Evolutionary conservation across 2,329 filamentous ascomycete genomes (phyloP).

Genomic region (Aureobasidium sp.): DNA sequence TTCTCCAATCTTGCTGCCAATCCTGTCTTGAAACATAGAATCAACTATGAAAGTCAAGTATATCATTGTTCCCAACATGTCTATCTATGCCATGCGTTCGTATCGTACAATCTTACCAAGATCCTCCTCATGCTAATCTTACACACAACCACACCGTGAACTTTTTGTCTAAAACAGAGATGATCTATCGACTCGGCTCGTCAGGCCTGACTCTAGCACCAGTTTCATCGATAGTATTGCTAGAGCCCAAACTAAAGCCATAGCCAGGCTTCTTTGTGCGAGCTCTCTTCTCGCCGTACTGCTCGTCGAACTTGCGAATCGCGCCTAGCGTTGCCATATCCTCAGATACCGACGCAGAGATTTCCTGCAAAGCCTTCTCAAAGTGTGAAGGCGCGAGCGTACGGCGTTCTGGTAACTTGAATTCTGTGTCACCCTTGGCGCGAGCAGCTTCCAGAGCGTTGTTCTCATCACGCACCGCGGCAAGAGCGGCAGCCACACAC

Average conservation of each 20-base stretch:
- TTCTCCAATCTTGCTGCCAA: neutral
- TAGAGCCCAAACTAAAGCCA: slow-evolving; percentile 27
- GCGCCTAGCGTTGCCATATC: slow-evolving; percentile 82
- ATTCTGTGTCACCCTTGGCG: slow-evolving; percentile 32
- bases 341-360: slow-evolving; percentile 85
- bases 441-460: slow-evolving; percentile 28
- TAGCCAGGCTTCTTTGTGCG: slow-evolving; percentile 38
- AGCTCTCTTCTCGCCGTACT: slow-evolving; percentile 75
- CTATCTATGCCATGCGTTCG: neutral
- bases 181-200: slow-evolving; percentile 2
- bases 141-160: neutral
- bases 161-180: neutral
- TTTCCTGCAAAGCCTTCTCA: slow-evolving; percentile 76
- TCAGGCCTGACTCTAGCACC: slow-evolving; percentile 25
- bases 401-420: slow-evolving; percentile 62
- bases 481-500: slow-evolving; percentile 70
- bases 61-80: neutral
- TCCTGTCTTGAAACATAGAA: neutral
- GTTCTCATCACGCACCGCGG: slow-evolving; percentile 70
- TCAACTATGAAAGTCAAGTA: neutral
- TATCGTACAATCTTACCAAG: neutral
- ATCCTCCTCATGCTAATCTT: neutral
- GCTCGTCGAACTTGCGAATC: slow-evolving; percentile 92
- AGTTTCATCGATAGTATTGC: slow-evolving; percentile 25
- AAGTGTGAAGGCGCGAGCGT: slow-evolving; percentile 67